A percentile compares a stretch with the other conserved stretches of the same genome.
Conservation (phyloP, 441 rosid genomes). For the Lepidium campestre region DNA sequence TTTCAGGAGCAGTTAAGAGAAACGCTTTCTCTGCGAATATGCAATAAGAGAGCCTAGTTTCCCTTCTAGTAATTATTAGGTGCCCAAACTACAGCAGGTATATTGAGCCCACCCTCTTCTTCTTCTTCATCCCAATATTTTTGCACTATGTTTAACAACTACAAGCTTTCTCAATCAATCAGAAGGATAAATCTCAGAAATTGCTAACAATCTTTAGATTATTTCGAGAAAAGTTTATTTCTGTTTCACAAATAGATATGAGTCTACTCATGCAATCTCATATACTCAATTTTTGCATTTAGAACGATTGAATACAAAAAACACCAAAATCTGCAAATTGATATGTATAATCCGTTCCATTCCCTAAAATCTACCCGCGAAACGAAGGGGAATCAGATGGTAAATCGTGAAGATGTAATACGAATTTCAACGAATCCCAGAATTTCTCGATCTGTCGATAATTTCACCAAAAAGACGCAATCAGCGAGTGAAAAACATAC, state of each 20-base stretch:
- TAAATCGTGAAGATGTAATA: background rate
- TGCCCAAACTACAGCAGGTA: background rate
- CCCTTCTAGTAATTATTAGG: too few species aligned
- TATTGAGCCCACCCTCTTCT: background rate
- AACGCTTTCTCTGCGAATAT: background rate
- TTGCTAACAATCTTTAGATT: background rate
- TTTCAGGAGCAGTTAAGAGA: background rate
- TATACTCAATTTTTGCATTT: background rate
- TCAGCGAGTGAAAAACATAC: constrained; percentile 29
- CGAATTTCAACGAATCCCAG: background rate
- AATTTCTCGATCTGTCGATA: background rate
- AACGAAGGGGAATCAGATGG: background rate
- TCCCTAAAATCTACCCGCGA: background rate
- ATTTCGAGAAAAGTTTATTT: background rate
- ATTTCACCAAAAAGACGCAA: background rate
- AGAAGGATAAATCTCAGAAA: background rate
- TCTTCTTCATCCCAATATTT: background rate
- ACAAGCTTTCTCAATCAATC: background rate
- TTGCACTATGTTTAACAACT: background rate
- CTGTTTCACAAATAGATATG: background rate
- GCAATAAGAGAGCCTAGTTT: too few species aligned
- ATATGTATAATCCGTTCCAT: background rate
- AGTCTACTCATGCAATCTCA: background rate
- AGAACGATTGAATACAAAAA: background rate
- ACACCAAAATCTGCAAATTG: background rate